Conservation (phyloP, 2,329 filamentous ascomycete species). For the Spiromastix sp. region DNA sequence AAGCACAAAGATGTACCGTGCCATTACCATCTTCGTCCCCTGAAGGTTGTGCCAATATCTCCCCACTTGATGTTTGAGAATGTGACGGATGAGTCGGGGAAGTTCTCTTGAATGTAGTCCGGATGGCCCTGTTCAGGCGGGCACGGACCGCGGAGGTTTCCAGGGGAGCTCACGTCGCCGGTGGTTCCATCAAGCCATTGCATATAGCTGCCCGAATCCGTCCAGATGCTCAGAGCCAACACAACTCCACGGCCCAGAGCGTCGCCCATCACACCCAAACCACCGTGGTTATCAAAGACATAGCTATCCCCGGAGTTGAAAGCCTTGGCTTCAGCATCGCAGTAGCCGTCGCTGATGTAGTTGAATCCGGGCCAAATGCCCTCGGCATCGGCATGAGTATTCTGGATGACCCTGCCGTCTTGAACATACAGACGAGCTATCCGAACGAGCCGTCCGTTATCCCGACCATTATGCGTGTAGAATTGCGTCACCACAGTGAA, state of each 20-base stretch:
- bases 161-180: conserved; percentile 19
- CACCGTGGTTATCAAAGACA: conserved; percentile 46
- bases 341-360: conserved; percentile 46
- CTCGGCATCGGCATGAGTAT: conserved; percentile 32
- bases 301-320: conserved; percentile 38
- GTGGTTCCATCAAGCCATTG: conserved; percentile 42
- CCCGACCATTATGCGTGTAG: conserved; percentile 35
- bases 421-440: conserved; percentile 55
- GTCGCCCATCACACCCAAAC: conserved; percentile 42
- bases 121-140: conserved; percentile 44
- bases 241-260: conserved; percentile 50
- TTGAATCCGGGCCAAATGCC: conserved; percentile 36
- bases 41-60: conserved; percentile 2
- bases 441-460: conserved; percentile 44
- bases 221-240: conserved; percentile 50
- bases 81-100: conserved; percentile 15
- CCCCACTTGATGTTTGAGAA: conserved; percentile 3
- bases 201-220: conserved; percentile 44
- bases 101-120: conserved; percentile 31
- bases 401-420: conserved; percentile 46
- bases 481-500: conserved; percentile 59
- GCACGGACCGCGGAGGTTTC: conserved; percentile 45
- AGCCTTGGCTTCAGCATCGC: conserved; percentile 29
- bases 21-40: neutral
- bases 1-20: too few relatives aligned